Percentiles rank a stretch among this genome's conserved stretches.
Conservation (phyloP, 148 eudicot genomes). For the Vaccinium corymbosum region DNA sequence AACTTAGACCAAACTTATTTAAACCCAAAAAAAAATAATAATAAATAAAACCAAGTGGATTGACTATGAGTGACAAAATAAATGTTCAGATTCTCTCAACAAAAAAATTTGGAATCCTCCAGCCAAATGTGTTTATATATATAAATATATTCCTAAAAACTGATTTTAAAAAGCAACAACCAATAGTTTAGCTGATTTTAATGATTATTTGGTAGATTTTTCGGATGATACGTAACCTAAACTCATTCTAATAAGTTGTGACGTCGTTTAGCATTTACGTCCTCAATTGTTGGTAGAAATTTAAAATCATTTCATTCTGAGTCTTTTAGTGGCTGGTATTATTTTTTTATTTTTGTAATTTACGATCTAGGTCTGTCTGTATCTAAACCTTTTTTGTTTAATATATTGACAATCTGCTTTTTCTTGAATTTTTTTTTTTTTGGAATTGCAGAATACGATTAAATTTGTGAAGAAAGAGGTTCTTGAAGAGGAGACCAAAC, state of each 20-base stretch:
- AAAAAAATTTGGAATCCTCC: neutral
- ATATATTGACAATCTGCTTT: neutral
- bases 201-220: neutral
- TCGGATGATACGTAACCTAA: neutral
- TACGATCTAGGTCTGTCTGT: neutral
- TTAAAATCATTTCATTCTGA: neutral
- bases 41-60: neutral
- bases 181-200: neutral
- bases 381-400: neutral
- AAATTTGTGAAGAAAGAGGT: conserved; percentile 77
- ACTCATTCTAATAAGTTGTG: neutral
- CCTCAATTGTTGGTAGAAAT: neutral
- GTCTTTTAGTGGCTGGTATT: neutral
- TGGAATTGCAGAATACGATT: conserved; percentile 55
- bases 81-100: neutral
- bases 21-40: too few relatives aligned
- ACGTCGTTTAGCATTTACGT: neutral
- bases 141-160: neutral
- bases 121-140: neutral
- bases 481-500: conserved; percentile 67
- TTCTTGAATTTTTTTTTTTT: neutral
- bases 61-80: neutral
- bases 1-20: neutral
- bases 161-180: neutral
- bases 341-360: neutral